phyloP scores from a whole-genome alignment of 495 filamentous ascomycete species.

The Podospora bellae-mahoneyi region DNA sequence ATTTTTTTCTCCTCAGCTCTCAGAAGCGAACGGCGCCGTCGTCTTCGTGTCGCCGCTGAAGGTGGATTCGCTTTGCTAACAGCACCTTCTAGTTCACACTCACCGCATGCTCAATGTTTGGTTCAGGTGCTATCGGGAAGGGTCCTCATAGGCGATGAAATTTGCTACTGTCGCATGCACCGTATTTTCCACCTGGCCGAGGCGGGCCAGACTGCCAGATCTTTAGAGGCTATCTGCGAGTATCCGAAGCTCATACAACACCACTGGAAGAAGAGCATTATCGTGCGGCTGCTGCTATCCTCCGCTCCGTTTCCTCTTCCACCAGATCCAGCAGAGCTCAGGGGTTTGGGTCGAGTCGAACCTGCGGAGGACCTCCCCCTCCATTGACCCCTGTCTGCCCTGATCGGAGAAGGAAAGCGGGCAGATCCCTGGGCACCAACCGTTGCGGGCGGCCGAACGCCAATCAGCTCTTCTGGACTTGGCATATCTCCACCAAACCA shows the following conservation, averaged over 20 bases:
- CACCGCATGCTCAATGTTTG: slow-evolving; percentile 12
- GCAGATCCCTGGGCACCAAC: slow-evolving; percentile 18
- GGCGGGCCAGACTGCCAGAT: slow-evolving; percentile 9
- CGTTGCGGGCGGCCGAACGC: slow-evolving; percentile 19
- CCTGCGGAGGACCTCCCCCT: slow-evolving; percentile 18
- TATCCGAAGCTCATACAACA: background rate
- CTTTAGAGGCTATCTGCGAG: slow-evolving; percentile 1
- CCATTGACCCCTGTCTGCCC: slow-evolving; percentile 22
- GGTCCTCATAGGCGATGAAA: slow-evolving; percentile 25
- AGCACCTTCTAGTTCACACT: slow-evolving; percentile 1
- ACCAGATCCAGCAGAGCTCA: slow-evolving; percentile 9
- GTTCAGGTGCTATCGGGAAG: slow-evolving; percentile 19
- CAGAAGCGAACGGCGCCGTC: slow-evolving; percentile 11
- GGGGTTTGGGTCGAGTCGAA: background rate
- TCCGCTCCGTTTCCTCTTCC: slow-evolving; percentile 9
- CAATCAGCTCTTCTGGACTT: slow-evolving; percentile 16
- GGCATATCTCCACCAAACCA: slow-evolving; percentile 20
- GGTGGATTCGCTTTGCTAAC: slow-evolving; percentile 10
- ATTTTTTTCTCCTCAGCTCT: slow-evolving; percentile 10
- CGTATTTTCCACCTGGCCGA: slow-evolving; percentile 18
- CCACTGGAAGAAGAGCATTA: slow-evolving; percentile 9
- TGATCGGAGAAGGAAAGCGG: slow-evolving; percentile 20
- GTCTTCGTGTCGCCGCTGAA: background rate
- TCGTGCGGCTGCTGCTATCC: slow-evolving; percentile 1
- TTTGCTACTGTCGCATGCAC: slow-evolving; percentile 25